Conservation (phyloP, 2,329 filamentous ascomycete genomes). For the Venturia pyrina region DNA sequence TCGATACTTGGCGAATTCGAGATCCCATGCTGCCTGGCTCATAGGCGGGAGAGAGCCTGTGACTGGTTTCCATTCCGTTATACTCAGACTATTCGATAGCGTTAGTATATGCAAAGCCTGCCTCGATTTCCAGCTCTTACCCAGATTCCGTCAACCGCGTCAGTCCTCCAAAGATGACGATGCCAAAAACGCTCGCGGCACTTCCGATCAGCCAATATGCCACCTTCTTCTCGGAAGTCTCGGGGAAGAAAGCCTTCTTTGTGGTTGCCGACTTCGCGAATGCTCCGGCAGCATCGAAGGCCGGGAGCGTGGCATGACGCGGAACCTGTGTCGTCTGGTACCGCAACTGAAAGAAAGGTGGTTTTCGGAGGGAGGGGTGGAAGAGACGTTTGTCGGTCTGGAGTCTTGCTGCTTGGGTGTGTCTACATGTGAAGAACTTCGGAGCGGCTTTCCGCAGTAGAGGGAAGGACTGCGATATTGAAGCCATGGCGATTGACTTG, state of each 20-base stretch:
- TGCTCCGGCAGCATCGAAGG: not conserved
- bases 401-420: constrained; percentile 17
- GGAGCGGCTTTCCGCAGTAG: constrained; percentile 28
- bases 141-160: constrained; percentile 93
- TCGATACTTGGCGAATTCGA: constrained; percentile 87
- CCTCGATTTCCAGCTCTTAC: constrained; percentile 34
- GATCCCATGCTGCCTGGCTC: constrained; percentile 72
- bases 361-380: constrained; percentile 16
- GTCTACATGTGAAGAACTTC: constrained; percentile 25
- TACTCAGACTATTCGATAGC: constrained; percentile 62
- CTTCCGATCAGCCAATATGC: constrained; percentile 90
- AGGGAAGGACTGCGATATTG: constrained; percentile 27
- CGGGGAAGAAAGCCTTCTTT: constrained; percentile 30
- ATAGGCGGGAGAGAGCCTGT: constrained; percentile 83
- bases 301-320: constrained; percentile 4
- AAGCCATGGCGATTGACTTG: constrained; percentile 11
- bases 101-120: constrained; percentile 3
- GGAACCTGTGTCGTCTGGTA: constrained; percentile 10
- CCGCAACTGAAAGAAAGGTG: constrained; percentile 14
- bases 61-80: constrained; percentile 97
- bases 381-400: constrained; percentile 1
- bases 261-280: not conserved
- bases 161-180: constrained; percentile 88
- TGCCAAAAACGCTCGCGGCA: constrained; percentile 88
- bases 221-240: constrained; percentile 62